Base-by-base conservation (phyloP, 2,329 filamentous ascomycete species). In the Diplodia sapinea region DNA sequence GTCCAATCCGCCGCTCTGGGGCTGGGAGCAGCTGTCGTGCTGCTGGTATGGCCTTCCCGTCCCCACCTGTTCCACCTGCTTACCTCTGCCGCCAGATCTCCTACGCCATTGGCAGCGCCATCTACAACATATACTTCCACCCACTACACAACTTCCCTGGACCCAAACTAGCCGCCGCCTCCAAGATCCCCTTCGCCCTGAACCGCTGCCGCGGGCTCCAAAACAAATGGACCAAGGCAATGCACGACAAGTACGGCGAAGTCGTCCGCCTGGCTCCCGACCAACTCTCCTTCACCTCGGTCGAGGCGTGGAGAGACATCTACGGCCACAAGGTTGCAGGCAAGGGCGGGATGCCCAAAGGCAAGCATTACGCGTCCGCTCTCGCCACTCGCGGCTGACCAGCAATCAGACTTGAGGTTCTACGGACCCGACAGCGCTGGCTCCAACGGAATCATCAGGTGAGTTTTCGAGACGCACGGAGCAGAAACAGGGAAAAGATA, bases 231-330 rank as follows among this genome's bases (percentile, higher is more conserved):
- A 38, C 63, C 29, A 54, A 29, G 20, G 4, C 7, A 6, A 13
- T 64, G 26, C 67, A 70, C 67, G 55, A 66, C 11, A 31, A 40
- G 38, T 70, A 70, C 36, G 67, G 68, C 15, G n/a, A 43, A 1
- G 67, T 69, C 7, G 69, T 70, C 17, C 68, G 69, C 4, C 23
- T 70, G 13, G 40, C 56, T 2, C 68, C 68, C 15, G 52, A 57
- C 36, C 65, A 67, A 33, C 38, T 70, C 17, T 67, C 69, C 15
- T 69, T 68, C 51, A 66, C 33, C 15, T 43, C 57, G 4, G 23
- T 59, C 38, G 57, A 69, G 9, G 68, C 69, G 4, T 70, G 69
- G 69, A 64, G 51, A 17, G 69, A 70, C 20, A 70, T 69, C 51
- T 69, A 70, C 43, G 69, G 68, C 23, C 66, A 72, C 62, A 65